Conservation (phyloP, 345 rosid genomes). For the Chamaenerion angustifolium region DNA sequence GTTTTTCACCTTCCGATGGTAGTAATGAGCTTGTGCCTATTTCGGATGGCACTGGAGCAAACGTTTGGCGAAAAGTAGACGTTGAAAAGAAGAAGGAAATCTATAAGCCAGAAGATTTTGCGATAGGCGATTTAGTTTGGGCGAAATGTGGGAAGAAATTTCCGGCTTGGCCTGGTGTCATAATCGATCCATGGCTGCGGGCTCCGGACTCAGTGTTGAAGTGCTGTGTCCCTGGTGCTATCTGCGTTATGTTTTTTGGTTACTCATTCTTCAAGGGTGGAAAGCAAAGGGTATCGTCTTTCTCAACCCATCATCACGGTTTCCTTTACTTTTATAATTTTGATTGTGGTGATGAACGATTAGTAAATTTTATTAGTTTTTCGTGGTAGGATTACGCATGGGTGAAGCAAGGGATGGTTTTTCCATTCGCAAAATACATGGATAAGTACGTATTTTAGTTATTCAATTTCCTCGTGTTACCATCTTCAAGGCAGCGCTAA, state of each 20-base stretch:
- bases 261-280: constrained; percentile 52
- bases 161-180: constrained; percentile 92
- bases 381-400: constrained; percentile 68
- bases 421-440: constrained; percentile 66
- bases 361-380: too few species aligned
- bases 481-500: not conserved
- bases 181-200: constrained; percentile 61
- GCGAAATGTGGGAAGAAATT: constrained; percentile 84
- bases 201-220: constrained; percentile 74
- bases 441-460: constrained; percentile 38
- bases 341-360: too few species aligned
- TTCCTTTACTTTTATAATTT: not conserved
- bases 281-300: constrained; percentile 58
- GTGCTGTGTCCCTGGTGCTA: constrained; percentile 51
- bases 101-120: constrained; percentile 74
- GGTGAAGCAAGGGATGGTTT: constrained; percentile 86
- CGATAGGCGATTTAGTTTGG: constrained; percentile 79
- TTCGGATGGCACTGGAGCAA: constrained; percentile 9
- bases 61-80: constrained; percentile 19
- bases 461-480: too few species aligned
- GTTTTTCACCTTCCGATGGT: constrained; percentile 20
- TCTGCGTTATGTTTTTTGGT: constrained; percentile 91
- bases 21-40: constrained; percentile 14
- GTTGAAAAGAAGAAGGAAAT: constrained; percentile 27
- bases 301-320: not conserved